phyloP scores from a whole-genome alignment of 352 stramenopile genomes.

The Sclerospora graminicola region DNA sequence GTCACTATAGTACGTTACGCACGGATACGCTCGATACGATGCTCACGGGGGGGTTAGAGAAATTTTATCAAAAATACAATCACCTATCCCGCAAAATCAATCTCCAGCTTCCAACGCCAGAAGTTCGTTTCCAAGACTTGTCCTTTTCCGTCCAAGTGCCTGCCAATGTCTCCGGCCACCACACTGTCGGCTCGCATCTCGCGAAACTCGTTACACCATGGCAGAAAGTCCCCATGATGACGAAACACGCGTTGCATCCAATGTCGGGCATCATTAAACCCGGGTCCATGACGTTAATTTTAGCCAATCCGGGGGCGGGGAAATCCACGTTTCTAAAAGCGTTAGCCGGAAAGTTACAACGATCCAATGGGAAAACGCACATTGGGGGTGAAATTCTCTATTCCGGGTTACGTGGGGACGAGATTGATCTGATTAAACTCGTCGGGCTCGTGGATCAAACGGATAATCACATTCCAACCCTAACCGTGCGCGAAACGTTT shows the following conservation, averaged over 20 bases:
- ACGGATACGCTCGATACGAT: conserved; percentile 55
- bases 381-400: conserved; percentile 37
- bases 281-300: conserved; percentile 27
- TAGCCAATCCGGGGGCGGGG: conserved; percentile 43
- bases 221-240: conserved; percentile 24
- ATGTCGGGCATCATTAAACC: conserved; percentile 61
- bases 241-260: conserved; percentile 38
- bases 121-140: conserved; percentile 72
- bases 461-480: conserved; percentile 84
- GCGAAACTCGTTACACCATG: conserved; percentile 26
- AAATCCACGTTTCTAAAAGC: conserved; percentile 66
- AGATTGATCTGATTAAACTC: conserved; percentile 52
- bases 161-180: conserved; percentile 22
- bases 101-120: conserved; percentile 17
- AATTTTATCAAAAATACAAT: conserved; percentile 80
- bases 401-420: conserved; percentile 27
- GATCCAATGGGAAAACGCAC: conserved; percentile 19
- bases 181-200: background rate
- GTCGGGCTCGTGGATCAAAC: conserved; percentile 52
- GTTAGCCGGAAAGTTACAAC: conserved; percentile 45
- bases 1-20: conserved; percentile 32
- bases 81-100: conserved; percentile 62
- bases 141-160: conserved; percentile 55
- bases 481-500: conserved; percentile 87
- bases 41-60: conserved; percentile 56